Evolutionary conservation across 805 yeast genomes (phyloP).

Genomic region (Sungouiozyma ichnusensis): DNA sequence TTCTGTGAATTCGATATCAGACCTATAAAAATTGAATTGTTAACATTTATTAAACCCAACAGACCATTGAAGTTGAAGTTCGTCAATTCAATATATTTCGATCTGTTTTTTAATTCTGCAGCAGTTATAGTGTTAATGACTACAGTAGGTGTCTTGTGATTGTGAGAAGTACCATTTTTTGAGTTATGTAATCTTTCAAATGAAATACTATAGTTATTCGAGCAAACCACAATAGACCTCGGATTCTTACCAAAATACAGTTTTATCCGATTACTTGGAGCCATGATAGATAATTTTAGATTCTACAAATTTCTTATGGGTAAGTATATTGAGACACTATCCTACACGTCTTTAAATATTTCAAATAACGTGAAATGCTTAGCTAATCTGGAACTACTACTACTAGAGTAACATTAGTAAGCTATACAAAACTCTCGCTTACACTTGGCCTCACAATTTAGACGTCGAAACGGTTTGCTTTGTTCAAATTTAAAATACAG

Average conservation of each 20-base stretch:
- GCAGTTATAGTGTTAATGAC: constrained; percentile 47
- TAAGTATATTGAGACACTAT: too few relatives aligned
- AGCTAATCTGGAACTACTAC: not conserved
- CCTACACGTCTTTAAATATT: too few relatives aligned
- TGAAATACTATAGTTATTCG: constrained; percentile 48
- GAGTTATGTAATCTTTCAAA: constrained; percentile 33
- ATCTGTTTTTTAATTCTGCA: constrained; percentile 28
- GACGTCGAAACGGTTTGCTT: too few relatives aligned
- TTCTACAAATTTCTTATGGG: too few relatives aligned
- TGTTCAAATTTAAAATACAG: too few relatives aligned
- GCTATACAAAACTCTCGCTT: too few relatives aligned
- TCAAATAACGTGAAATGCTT: not conserved
- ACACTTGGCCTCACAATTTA: too few relatives aligned
- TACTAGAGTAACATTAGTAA: not conserved
- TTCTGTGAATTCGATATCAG: constrained; percentile 45
- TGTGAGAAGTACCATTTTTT: constrained; percentile 6
- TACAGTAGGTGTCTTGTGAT: constrained; percentile 23
- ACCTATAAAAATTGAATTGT: constrained; percentile 45
- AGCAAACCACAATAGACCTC: constrained; percentile 56
- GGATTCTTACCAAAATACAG: constrained; percentile 55
- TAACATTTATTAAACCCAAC: constrained; percentile 48
- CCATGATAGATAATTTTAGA: too few relatives aligned
- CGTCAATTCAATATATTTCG: constrained; percentile 32
- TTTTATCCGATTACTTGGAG: constrained; percentile 34
- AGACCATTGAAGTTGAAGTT: constrained; percentile 39